A percentile compares a stretch with the other conserved stretches of the same genome.
Conservation (phyloP, 352 stramenopile species). For the Pythium folliculosum region DNA sequence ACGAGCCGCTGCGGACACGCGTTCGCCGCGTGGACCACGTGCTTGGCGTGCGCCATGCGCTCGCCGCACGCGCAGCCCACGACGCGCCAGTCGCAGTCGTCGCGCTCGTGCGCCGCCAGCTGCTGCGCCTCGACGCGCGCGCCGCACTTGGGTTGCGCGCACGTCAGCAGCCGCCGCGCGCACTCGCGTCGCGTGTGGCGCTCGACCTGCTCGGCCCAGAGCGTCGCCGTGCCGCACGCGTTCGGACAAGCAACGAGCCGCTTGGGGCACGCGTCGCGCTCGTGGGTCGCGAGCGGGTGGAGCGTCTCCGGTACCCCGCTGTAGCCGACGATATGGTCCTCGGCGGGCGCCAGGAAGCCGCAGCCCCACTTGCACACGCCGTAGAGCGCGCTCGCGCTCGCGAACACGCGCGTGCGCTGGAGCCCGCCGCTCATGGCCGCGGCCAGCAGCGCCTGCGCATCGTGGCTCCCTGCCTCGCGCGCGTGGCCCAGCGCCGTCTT, state of each 20-base stretch:
- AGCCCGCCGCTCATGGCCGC: conserved; percentile 40
- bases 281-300: conserved; percentile 49
- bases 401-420: conserved; percentile 34
- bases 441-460: conserved; percentile 38
- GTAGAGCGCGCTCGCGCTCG: conserved; percentile 41
- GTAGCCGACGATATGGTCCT: conserved; percentile 32
- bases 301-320: conserved; percentile 31
- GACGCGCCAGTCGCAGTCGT: conserved; percentile 49
- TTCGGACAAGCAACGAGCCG: conserved; percentile 49
- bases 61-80: conserved; percentile 62
- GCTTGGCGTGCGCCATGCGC: conserved; percentile 51
- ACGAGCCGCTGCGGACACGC: conserved; percentile 54
- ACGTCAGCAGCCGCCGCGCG: conserved; percentile 40
- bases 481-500: conserved; percentile 57
- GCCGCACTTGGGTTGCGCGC: conserved; percentile 53
- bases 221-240: conserved; percentile 20
- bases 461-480: conserved; percentile 28
- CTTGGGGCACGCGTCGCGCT: conserved; percentile 48
- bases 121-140: conserved; percentile 25
- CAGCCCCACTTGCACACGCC: conserved; percentile 70
- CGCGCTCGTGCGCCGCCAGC: conserved; percentile 33
- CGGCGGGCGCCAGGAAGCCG: conserved; percentile 44
- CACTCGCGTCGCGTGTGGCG: conserved; percentile 43
- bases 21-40: conserved; percentile 42
- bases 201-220: conserved; percentile 57